Evolutionary conservation across 768 basidiomycete genomes (phyloP).

Genomic region (Lyophyllum decastes): DNA sequence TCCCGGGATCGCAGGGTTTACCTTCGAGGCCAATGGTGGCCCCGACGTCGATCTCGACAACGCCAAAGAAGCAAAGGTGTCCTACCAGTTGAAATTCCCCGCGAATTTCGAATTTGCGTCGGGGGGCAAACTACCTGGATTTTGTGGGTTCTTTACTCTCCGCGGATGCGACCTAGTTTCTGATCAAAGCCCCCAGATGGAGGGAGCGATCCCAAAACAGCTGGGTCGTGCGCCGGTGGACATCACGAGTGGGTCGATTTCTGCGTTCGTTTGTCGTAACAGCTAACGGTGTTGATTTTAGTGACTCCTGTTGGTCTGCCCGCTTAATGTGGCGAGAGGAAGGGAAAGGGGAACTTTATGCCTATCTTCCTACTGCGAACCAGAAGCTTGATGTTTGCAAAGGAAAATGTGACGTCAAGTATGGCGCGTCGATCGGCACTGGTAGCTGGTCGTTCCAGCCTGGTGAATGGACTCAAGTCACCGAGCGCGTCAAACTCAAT

Average conservation of each 20-base stretch:
- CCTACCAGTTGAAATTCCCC: conserved; percentile 59
- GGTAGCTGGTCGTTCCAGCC: conserved; percentile 49
- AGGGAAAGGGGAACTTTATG: conserved; percentile 66
- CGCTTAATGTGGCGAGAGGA: conserved; percentile 68
- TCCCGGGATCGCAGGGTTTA: conserved; percentile 9
- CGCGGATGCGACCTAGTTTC: not conserved
- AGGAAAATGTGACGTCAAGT: conserved; percentile 47
- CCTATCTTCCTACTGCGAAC: conserved; percentile 58
- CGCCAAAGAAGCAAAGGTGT: conserved; percentile 66
- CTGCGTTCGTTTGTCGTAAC: not conserved
- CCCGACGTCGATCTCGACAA: conserved; percentile 46
- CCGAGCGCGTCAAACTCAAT: conserved; percentile 60
- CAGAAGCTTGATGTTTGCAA: conserved; percentile 42
- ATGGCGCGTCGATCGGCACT: conserved; percentile 49
- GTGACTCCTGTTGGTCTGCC: conserved; percentile 59
- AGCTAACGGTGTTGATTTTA: conserved; percentile 12
- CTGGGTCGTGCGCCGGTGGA: conserved; percentile 63
- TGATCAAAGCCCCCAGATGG: conserved; percentile 39
- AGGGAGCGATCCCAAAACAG: conserved; percentile 44
- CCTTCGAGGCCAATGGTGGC: conserved; percentile 65
- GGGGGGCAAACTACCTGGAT: conserved; percentile 72
- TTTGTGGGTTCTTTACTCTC: conserved; percentile 44
- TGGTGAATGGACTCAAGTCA: conserved; percentile 53
- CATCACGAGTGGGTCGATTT: conserved; percentile 23
- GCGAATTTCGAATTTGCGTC: conserved; percentile 59